Evolutionary conservation across 2,329 filamentous ascomycete species (phyloP).

Genomic region (Phaeosphaeria sp.): DNA sequence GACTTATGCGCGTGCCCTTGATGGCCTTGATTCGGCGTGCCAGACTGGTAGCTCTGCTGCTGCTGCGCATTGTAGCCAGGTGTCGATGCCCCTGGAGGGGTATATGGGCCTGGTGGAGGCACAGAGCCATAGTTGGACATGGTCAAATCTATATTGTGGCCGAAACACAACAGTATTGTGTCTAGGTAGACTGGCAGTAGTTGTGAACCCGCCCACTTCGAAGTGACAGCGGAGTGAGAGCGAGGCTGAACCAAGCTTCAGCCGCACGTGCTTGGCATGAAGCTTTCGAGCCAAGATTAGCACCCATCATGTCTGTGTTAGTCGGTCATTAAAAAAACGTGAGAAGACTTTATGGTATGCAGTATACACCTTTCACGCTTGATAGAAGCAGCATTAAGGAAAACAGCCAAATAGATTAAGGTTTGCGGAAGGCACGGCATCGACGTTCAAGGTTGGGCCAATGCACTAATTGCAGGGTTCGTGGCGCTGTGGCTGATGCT

Average conservation of each 20-base stretch:
- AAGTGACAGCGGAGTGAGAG: constrained; percentile 4
- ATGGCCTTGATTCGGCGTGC: constrained; percentile 20
- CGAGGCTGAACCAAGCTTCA: constrained; percentile 7
- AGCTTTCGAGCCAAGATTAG: constrained; percentile 11
- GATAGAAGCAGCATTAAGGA: background rate
- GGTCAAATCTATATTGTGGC: background rate
- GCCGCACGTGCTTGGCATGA: constrained; percentile 23
- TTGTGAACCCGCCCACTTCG: background rate
- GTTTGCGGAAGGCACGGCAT: background rate
- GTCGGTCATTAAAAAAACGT: background rate
- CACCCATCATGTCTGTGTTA: background rate
- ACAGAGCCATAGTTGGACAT: constrained; percentile 45
- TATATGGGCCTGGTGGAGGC: constrained; percentile 36
- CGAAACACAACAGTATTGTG: background rate
- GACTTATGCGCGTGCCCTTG: constrained; percentile 25
- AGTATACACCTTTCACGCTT: background rate
- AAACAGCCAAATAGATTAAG: background rate
- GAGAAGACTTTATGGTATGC: background rate
- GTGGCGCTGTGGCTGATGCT: background rate
- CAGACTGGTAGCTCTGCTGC: constrained; percentile 23
- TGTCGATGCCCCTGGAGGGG: constrained; percentile 24
- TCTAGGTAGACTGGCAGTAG: background rate
- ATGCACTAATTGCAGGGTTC: background rate
- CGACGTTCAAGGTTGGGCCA: background rate
- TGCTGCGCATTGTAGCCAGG: constrained; percentile 25